Conservation (phyloP, 225 moss, liverwort and hornwort genomes). For the Pseudoscleropodium purum region DNA sequence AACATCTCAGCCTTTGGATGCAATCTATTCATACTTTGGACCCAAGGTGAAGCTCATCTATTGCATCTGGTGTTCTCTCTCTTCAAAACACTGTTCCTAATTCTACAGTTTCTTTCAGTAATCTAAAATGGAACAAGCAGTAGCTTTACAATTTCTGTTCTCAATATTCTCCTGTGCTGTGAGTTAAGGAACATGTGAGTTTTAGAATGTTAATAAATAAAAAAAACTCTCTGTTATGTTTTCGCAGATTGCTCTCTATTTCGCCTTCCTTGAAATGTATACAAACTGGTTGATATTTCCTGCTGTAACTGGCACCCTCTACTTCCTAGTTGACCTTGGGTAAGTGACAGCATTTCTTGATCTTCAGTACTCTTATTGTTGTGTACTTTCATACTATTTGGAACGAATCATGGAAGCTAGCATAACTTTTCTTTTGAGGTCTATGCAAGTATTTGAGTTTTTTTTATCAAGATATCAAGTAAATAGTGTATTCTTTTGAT, state of each 20-base stretch:
- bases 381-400: background rate
- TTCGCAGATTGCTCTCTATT: conserved; percentile 47
- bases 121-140: background rate
- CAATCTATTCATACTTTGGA: conserved; percentile 39
- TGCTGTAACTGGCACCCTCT: conserved; percentile 31
- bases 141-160: background rate
- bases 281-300: conserved; percentile 45
- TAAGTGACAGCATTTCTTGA: background rate
- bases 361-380: background rate
- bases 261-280: conserved; percentile 39
- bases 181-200: background rate
- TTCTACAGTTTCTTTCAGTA: background rate
- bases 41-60: conserved; percentile 26
- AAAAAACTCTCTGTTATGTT: background rate
- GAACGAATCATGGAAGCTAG: background rate
- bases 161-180: background rate
- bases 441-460: background rate
- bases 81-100: background rate
- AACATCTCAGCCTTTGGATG: conserved; percentile 47
- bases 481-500: background rate
- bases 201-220: background rate
- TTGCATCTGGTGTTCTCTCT: background rate
- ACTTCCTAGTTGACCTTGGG: conserved; percentile 38
- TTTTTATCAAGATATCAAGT: background rate
- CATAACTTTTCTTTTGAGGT: background rate